Evolutionary conservation across 257 asterid genomes (phyloP).

Genomic region (Nicotiana noctiflora): DNA sequence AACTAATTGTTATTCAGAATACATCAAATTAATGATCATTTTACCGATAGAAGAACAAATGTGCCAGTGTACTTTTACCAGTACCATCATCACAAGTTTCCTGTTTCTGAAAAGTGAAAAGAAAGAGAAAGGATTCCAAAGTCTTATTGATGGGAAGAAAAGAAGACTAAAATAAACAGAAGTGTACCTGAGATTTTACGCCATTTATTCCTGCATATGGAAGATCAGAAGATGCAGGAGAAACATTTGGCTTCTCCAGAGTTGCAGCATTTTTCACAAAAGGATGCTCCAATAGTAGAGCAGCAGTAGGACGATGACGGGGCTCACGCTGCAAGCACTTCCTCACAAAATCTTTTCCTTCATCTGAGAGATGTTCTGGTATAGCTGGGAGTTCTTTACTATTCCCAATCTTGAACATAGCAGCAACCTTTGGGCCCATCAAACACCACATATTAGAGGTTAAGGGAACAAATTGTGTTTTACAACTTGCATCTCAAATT

Average conservation of each 20-base stretch:
- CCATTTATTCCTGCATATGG: slow-evolving; percentile 33
- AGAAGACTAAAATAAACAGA: slow-evolving; percentile 5
- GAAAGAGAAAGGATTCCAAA: neutral
- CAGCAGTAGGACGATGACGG: too few species aligned
- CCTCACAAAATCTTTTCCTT: too few species aligned
- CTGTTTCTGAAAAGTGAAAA: neutral
- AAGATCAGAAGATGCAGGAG: slow-evolving; percentile 48
- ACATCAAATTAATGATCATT: neutral
- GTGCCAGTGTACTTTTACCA: neutral
- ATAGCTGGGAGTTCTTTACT: too few species aligned
- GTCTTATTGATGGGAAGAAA: slow-evolving; percentile 3
- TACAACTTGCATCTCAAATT: neutral
- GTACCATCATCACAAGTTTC: neutral
- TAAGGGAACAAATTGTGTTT: neutral
- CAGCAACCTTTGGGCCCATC: too few species aligned
- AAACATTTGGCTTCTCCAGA: neutral
- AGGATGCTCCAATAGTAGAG: too few species aligned
- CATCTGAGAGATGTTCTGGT: too few species aligned
- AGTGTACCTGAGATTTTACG: slow-evolving; percentile 47
- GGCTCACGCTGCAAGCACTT: too few species aligned
- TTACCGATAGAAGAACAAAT: neutral
- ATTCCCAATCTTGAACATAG: too few species aligned
- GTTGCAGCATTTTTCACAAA: too few species aligned
- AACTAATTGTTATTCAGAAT: neutral
- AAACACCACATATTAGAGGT: too few species aligned